phyloP scores from a whole-genome alignment of 2,329 filamentous ascomycete species.

The Claviceps arundinis region DNA sequence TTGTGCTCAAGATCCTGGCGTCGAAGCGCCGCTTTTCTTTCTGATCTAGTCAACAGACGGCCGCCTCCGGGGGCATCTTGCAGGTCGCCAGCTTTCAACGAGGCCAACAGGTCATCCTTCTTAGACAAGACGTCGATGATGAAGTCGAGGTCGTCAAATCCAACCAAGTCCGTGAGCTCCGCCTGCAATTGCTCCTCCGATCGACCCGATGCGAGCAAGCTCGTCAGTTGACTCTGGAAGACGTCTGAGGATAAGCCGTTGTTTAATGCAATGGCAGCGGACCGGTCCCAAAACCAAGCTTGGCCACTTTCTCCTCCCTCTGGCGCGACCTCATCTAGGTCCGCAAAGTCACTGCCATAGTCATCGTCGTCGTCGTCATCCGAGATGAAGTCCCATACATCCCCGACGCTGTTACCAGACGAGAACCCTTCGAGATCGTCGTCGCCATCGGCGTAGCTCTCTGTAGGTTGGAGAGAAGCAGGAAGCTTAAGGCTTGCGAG shows the following conservation, averaged over 20 bases:
- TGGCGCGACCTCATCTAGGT: slow-evolving; percentile 33
- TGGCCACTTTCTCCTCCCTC: slow-evolving; percentile 29
- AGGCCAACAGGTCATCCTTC: slow-evolving; percentile 51
- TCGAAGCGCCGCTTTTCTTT: slow-evolving; percentile 67
- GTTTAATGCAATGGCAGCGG: slow-evolving; percentile 50
- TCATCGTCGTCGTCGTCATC: slow-evolving; percentile 58
- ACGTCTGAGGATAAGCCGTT: slow-evolving; percentile 54
- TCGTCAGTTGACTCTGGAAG: slow-evolving; percentile 65
- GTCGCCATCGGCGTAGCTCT: slow-evolving; percentile 47
- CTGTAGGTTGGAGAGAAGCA: slow-evolving; percentile 24
- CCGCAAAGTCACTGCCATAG: slow-evolving; percentile 52
- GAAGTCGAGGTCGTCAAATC: slow-evolving; percentile 87
- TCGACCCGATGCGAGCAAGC: slow-evolving; percentile 53
- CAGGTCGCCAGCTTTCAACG: slow-evolving; percentile 21
- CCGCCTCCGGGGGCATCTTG: slow-evolving; percentile 20
- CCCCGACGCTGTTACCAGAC: slow-evolving; percentile 53
- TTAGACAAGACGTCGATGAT: slow-evolving; percentile 81
- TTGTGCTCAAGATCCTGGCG: slow-evolving; percentile 76
- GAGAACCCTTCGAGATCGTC: slow-evolving; percentile 46
- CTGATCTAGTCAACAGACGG: slow-evolving; percentile 57
- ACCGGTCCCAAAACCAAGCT: slow-evolving; percentile 61
- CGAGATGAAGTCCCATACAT: slow-evolving; percentile 88
- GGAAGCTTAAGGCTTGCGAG: slow-evolving; percentile 58
- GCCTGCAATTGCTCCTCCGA: slow-evolving; percentile 84
- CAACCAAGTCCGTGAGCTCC: slow-evolving; percentile 75